Evolutionary conservation across 108 stramenopile genomes (phyloP), one percentile per base, ranked within the genome.

Genomic region (Nannochloropsis salina): DNA sequence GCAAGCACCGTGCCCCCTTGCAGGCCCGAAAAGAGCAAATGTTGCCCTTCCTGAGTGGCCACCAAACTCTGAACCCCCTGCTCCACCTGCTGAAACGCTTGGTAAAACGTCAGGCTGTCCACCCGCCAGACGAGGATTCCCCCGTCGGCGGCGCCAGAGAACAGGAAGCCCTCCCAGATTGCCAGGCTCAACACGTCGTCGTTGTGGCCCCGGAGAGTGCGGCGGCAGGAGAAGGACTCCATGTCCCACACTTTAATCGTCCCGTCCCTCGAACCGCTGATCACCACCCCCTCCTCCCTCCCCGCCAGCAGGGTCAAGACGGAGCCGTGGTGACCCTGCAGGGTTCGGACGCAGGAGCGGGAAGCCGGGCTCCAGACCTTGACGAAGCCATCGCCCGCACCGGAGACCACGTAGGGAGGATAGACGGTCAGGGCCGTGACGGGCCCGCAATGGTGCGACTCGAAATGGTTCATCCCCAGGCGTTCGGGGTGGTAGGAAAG

Each of bases 241-340:
- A 86, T 22, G 41, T 86, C 85, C 85, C 85, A 86, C 43, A 86
- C 85, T 9, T 81, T 81, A 22, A 86, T 82, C 42, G 85, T 86
- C 18, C 85, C 80, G 85, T 86, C 85, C 43, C 81, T 81, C 20
- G 81, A 31, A n/a, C 41, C 85, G 11, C 81, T 82, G 82, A 86
- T 82, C 8, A 86, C 43, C 43, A 81, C 81, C 85, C 31, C 44
- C 12, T 61, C 61, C 12, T 42, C 84, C 20, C 18, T 81, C 40
- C 44, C 82, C 8, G n/a, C 82, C 31, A 42, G 15, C 15, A 86
- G 85, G n/a, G 85, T 42, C 43, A 82, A 45, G 82, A 86, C 85
- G 18, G 43, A 44, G 9, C 81, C 82, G 22, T 81, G 80, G 82
- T 86, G 85, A 1, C 85, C 85, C 10, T 22, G 12, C 12, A 86